Evolutionary conservation across 1,284 basidiomycete species (phyloP).

Genomic region (Heterobasidion occidentale): DNA sequence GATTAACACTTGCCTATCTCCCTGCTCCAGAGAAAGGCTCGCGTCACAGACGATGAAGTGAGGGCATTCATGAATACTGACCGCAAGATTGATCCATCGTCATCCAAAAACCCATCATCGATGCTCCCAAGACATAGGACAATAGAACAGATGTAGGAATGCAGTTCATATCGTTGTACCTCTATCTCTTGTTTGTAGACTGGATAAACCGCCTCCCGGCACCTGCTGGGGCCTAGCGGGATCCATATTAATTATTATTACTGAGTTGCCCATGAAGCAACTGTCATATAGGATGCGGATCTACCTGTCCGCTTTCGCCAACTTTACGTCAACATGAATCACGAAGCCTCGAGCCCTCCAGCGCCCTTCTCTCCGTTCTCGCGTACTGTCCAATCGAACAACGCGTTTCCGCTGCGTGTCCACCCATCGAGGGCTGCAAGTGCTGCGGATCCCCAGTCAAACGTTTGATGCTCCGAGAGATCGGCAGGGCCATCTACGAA

Average conservation of each 20-base stretch:
- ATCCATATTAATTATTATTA: background rate
- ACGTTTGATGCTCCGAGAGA: conserved; percentile 43
- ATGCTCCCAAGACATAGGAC: background rate
- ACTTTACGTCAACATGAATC: background rate
- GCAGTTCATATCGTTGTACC: no score
- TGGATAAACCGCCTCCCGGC: no score
- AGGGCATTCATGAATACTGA: conserved; percentile 78
- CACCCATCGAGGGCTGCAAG: conserved; percentile 61
- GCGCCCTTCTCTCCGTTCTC: background rate
- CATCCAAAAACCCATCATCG: conserved; percentile 16
- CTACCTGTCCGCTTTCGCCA: no score
- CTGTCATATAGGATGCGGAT: no score
- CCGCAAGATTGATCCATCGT: conserved; percentile 68
- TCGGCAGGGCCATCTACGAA: conserved; percentile 69
- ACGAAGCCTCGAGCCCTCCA: background rate
- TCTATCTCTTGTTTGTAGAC: no score
- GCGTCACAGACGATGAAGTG: conserved; percentile 76
- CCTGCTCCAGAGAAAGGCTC: conserved; percentile 74
- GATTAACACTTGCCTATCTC: background rate
- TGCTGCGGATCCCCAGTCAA: conserved; percentile 74
- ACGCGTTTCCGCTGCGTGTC: conserved; percentile 25
- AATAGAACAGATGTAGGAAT: no score
- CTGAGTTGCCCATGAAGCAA: background rate
- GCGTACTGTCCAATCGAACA: conserved; percentile 3
- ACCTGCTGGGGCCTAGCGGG: no score